Evolutionary conservation across 805 yeast species (phyloP), one percentile per base, ranked within the genome.

Genomic region (Kodamaea restingae): DNA sequence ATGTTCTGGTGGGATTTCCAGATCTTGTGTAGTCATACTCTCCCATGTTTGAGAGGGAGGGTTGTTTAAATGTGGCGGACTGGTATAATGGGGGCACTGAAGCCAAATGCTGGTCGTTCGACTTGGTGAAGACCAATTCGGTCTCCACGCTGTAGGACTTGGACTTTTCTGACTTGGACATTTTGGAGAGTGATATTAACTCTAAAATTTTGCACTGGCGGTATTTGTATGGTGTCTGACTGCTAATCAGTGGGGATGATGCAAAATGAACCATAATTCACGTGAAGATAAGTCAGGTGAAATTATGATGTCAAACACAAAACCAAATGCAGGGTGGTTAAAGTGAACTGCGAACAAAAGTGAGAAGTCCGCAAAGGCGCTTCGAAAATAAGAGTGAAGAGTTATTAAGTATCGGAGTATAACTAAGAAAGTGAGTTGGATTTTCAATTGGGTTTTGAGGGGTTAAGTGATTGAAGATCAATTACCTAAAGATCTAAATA

Each of bases 51-150:
- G 76, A 68, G 44, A 86, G 65, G 1, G 85, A 76, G 32, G 72
- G 73, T 60, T 86, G 93, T 62, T 88, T 88, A 70, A 90, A 90
- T 4, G 98, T 90, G n/a, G 98, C 95, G 1, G 93, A 78, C 60
- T 87, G 95, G 63, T 90, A 90, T 29, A 90, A 70, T 3, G 98
- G 97, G 8, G 95, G 87, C 18, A 83, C 81, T 4, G 93, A 82
- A 1, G 96, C 78, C 46, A 81, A 78, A 68, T 80, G 76, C 52
- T 79, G 82, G 62, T 90, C 97, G 9, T 50, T 45, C 49, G 80
- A 71, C 47, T 73, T 75, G 33, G 78, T 62, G 44, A 68, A 72
- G 20, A 85, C 90, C 39, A 85, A 69, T 53, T 83, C 84, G 7
- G 95, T 84, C 50, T 82, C 87, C 29, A 83, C 53, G 34, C 71